Evolutionary conservation across 2,329 filamentous ascomycete genomes (phyloP).

Genomic region (Alternaria sp.): DNA sequence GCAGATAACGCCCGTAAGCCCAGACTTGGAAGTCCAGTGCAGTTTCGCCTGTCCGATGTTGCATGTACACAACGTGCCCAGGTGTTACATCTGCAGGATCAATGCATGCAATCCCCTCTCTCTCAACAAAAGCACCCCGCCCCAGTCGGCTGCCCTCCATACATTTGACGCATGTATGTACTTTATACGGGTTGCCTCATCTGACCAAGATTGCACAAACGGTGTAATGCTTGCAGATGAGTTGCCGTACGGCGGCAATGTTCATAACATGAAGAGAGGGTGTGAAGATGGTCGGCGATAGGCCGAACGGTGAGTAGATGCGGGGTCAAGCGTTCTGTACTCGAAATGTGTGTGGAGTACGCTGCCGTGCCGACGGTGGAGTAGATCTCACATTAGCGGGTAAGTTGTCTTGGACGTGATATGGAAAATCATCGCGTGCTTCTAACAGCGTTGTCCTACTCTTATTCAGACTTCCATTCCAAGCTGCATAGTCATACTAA

Average conservation of each 20-base stretch:
- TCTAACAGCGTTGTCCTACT: background rate
- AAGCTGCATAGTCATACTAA: background rate
- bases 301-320: background rate
- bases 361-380: background rate
- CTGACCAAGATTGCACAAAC: background rate
- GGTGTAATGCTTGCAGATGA: background rate
- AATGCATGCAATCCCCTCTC: constrained; percentile 19
- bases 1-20: constrained; percentile 1
- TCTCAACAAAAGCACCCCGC: constrained; percentile 31
- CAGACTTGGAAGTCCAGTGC: constrained; percentile 6
- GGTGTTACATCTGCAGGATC: constrained; percentile 30
- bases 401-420: background rate
- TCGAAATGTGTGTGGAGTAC: background rate
- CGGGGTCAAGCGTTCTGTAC: background rate
- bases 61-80: constrained; percentile 24
- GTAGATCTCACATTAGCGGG: background rate
- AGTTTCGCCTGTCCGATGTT: constrained; percentile 2
- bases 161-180: constrained; percentile 5
- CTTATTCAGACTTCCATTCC: background rate
- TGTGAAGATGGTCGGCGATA: constrained; percentile 2
- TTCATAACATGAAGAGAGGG: background rate
- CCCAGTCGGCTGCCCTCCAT: constrained; percentile 19
- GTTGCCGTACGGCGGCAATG: background rate
- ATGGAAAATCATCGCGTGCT: background rate
- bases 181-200: constrained; percentile 10